Conservation (phyloP, 108 stramenopile species). For the Nitzschia inconspicua region DNA sequence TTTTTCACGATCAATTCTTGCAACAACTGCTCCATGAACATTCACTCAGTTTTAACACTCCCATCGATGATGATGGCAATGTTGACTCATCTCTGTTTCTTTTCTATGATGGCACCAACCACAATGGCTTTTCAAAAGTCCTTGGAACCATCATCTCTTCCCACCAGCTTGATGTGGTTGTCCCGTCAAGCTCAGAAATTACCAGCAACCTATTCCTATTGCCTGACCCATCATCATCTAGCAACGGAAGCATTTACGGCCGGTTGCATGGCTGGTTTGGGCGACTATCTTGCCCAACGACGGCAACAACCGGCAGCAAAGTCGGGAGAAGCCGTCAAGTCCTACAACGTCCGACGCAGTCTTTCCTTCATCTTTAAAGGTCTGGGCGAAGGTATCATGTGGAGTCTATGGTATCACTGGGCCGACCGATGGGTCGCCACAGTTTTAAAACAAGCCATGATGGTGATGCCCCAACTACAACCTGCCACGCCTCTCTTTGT, state of each 20-base stretch:
- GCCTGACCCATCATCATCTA: slow-evolving; percentile 3
- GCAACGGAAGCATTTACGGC: background rate
- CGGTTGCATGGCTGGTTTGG: slow-evolving; percentile 3
- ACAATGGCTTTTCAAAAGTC: too few relatives aligned
- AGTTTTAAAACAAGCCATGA: background rate
- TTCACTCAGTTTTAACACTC: too few relatives aligned
- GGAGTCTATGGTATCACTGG: slow-evolving; percentile 20
- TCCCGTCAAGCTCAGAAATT: background rate
- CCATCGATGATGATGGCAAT: too few relatives aligned
- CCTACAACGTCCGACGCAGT: too few relatives aligned
- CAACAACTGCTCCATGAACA: too few relatives aligned
- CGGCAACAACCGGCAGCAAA: too few relatives aligned
- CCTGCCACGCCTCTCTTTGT: background rate
- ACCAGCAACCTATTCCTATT: background rate
- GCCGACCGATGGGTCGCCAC: slow-evolving; percentile 4
- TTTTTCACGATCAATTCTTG: too few relatives aligned
- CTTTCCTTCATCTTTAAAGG: slow-evolving; percentile 29
- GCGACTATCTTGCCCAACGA: slow-evolving; percentile 6
- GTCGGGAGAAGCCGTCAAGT: too few relatives aligned
- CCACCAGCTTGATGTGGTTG: too few relatives aligned
- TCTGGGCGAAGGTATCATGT: slow-evolving; percentile 26
- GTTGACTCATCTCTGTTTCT: too few relatives aligned
- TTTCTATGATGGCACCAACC: too few relatives aligned
- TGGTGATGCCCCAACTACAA: background rate
- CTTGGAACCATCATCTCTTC: too few relatives aligned